phyloP scores from a whole-genome alignment of 768 basidiomycete genomes.

The Collybia sordida region DNA sequence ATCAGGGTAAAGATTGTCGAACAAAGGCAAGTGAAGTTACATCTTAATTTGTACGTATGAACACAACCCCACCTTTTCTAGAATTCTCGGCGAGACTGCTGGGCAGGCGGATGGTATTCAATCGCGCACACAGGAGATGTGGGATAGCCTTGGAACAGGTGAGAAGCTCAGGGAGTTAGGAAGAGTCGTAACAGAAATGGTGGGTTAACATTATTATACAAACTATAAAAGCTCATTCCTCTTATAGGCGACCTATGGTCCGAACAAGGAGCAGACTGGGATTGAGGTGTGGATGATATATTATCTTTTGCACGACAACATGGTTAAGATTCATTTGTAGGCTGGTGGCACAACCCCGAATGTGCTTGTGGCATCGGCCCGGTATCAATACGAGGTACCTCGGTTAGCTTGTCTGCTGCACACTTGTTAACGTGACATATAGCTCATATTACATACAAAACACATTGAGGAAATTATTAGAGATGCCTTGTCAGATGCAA shows the following conservation, averaged over 20 bases:
- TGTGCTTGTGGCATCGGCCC: constrained; percentile 1
- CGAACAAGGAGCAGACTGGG: neutral
- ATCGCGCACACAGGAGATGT: constrained; percentile 1
- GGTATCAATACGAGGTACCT: constrained; percentile 2
- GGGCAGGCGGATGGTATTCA: constrained; percentile 4
- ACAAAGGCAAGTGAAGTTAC: constrained; percentile 5
- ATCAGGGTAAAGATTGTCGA: constrained; percentile 24
- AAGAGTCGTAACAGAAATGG: neutral
- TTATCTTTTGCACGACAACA: too few species aligned
- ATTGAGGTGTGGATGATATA: neutral
- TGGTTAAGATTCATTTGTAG: neutral
- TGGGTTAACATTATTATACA: neutral
- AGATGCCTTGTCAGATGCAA: too few species aligned
- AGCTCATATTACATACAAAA: neutral
- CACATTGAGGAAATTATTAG: neutral
- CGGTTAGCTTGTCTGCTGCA: neutral
- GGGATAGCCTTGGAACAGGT: constrained; percentile 4
- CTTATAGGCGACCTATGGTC: constrained; percentile 2
- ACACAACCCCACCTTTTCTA: neutral
- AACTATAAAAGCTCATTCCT: neutral
- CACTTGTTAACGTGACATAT: neutral
- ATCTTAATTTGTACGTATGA: too few species aligned
- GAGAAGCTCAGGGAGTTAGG: neutral
- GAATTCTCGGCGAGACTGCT: neutral
- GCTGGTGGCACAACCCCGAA: neutral